A percentile compares a stretch with the other conserved stretches of the same genome.
Evolutionary conservation across 805 yeast genomes (phyloP).

Genomic region (Sugiyamaella valdiviana): DNA sequence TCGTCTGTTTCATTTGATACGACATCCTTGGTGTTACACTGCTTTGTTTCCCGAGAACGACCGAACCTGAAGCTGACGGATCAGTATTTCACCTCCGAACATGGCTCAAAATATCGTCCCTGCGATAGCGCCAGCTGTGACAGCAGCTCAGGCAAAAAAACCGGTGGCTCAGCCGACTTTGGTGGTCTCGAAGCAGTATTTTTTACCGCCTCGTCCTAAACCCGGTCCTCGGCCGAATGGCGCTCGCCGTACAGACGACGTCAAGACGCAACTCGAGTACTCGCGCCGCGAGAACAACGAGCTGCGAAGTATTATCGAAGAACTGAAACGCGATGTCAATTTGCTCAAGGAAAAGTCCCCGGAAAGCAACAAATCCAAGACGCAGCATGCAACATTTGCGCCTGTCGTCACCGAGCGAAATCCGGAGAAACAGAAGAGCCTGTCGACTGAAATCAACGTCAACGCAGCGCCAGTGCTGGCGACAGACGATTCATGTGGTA

Average conservation of each 20-base stretch:
- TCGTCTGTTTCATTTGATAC: no score
- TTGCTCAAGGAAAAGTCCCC: constrained; percentile 1
- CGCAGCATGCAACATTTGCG: constrained; percentile 1
- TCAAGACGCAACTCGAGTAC: constrained; percentile 3
- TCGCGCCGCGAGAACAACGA: constrained; percentile 9
- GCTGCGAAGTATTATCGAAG: constrained; percentile 4
- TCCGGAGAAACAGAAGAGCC: neutral
- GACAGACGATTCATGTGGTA: constrained; percentile 27
- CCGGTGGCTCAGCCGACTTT: neutral
- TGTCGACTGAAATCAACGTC: neutral
- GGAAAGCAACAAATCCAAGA: constrained; percentile 1
- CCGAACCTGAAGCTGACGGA: no score
- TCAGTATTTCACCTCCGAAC: no score
- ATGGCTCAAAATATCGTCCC: neutral
- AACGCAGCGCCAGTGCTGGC: neutral
- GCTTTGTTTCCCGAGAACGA: no score
- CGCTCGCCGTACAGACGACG: constrained; percentile 5
- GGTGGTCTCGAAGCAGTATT: constrained; percentile 62
- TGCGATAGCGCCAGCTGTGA: neutral
- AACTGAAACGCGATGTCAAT: neutral
- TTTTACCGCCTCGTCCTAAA: constrained; percentile 66
- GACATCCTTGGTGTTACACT: no score
- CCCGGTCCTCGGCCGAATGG: constrained; percentile 51
- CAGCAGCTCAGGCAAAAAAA: no score
- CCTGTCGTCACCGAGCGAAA: constrained; percentile 2